Percentiles rank a stretch among this genome's conserved stretches.
phyloP scores from a whole-genome alignment of 306 rosid species.

The Geum urbanum region DNA sequence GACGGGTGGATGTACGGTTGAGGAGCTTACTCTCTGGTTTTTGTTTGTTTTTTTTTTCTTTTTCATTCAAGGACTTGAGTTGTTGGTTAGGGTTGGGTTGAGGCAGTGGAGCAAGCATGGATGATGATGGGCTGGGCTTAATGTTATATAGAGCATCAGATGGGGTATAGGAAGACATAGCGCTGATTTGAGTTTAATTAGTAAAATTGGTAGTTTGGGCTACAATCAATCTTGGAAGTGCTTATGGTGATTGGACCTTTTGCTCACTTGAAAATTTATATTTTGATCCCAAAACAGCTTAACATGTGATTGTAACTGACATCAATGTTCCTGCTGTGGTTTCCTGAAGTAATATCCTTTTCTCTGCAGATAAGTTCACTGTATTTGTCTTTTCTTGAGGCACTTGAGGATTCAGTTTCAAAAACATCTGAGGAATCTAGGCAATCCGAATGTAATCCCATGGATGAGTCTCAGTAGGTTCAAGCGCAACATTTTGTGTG shows the following conservation, averaged over 20 bases:
- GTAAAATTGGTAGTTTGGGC: not conserved
- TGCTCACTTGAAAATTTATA: not conserved
- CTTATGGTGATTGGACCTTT: not conserved
- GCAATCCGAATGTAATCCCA: constrained; percentile 67
- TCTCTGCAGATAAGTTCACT: constrained; percentile 73
- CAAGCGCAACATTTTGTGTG: constrained; percentile 11
- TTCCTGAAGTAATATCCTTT: not conserved
- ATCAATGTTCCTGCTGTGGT: not conserved
- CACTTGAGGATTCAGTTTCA: constrained; percentile 84
- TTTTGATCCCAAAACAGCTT: not conserved
- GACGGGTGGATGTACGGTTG: not conserved
- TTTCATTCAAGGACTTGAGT: not conserved
- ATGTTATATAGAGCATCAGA: not conserved
- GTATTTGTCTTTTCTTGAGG: constrained; percentile 92
- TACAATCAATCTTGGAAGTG: not conserved
- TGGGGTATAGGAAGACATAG: not conserved
- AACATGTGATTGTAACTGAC: not conserved
- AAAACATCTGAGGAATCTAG: constrained; percentile 38
- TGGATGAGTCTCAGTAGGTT: constrained; percentile 74
- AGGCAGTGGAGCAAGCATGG: not conserved
- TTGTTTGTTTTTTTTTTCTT: too few relatives aligned
- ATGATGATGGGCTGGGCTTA: not conserved
- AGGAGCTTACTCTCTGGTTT: too few relatives aligned
- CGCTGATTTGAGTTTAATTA: not conserved
- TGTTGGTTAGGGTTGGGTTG: not conserved